phyloP scores from a whole-genome alignment of 2,329 filamentous ascomycete genomes.

The Aspergillus sergii region DNA sequence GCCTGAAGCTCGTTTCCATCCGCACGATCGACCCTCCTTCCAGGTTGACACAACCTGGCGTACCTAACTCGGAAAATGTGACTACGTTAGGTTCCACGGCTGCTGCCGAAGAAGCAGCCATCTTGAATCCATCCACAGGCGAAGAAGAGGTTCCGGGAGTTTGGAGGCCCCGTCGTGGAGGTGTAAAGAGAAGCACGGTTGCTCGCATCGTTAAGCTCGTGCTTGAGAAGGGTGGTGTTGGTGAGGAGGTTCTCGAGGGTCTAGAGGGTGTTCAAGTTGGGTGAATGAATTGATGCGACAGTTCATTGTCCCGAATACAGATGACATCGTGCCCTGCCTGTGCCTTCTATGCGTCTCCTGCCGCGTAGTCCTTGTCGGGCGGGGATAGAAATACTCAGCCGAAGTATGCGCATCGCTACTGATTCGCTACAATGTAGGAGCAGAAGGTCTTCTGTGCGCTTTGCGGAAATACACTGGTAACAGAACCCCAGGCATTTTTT shows the following conservation, averaged over 20 bases:
- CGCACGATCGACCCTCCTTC: conserved; percentile 76
- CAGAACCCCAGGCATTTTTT: background rate
- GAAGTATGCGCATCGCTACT: background rate
- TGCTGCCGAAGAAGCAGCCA: conserved; percentile 45
- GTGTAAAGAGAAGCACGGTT: conserved; percentile 74
- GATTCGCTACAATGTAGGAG: background rate
- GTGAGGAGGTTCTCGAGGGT: conserved; percentile 81
- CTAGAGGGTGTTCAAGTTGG: conserved; percentile 69
- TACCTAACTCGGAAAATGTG: conserved; percentile 65
- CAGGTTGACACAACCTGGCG: conserved; percentile 69
- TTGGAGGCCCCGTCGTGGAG: conserved; percentile 84
- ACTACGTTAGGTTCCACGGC: conserved; percentile 49
- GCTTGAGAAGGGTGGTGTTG: conserved; percentile 75
- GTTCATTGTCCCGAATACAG: background rate
- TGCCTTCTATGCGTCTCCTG: background rate
- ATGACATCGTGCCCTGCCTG: background rate
- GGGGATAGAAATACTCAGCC: background rate
- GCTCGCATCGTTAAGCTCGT: conserved; percentile 75
- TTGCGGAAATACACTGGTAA: background rate
- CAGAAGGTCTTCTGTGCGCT: background rate
- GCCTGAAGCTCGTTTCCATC: conserved; percentile 67
- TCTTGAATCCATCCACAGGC: conserved; percentile 54
- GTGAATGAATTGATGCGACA: conserved; percentile 34
- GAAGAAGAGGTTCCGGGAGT: conserved; percentile 67
- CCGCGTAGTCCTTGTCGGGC: background rate